Evolutionary conservation across 768 basidiomycete genomes (phyloP).

Genomic region (Vararia minispora): DNA sequence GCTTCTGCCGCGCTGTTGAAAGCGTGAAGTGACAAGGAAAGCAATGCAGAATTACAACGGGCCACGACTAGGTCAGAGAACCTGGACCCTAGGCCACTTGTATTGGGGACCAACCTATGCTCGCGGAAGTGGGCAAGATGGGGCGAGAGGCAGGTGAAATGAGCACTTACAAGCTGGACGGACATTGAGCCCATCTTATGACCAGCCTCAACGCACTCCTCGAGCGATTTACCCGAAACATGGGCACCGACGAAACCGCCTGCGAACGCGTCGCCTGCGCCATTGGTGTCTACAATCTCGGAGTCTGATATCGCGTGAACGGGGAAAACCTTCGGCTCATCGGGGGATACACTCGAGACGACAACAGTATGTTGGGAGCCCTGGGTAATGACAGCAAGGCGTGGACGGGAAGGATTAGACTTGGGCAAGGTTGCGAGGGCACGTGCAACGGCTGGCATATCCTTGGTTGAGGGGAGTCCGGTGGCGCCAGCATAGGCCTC

Average conservation of each 20-base stretch:
- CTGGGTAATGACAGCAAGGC: constrained; percentile 85
- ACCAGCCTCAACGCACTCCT: constrained; percentile 72
- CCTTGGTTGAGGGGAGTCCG: constrained; percentile 53
- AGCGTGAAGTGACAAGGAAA: constrained; percentile 19
- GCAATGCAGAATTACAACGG: neutral
- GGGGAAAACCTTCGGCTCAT: constrained; percentile 41
- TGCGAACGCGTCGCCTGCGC: constrained; percentile 95
- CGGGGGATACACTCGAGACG: constrained; percentile 47
- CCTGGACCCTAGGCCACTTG: constrained; percentile 44
- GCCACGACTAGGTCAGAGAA: constrained; percentile 22
- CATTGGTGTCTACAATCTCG: constrained; percentile 92
- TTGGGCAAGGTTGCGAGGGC: constrained; percentile 70
- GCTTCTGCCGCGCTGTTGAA: constrained; percentile 35
- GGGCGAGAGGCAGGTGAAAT: neutral
- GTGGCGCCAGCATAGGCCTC: constrained; percentile 71
- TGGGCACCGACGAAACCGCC: constrained; percentile 90
- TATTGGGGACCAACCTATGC: constrained; percentile 43
- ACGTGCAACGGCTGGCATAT: constrained; percentile 59
- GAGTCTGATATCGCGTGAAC: constrained; percentile 48
- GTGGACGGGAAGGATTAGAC: constrained; percentile 61
- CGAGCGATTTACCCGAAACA: constrained; percentile 65
- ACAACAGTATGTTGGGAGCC: constrained; percentile 73
- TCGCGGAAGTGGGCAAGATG: neutral
- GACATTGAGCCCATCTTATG: constrained; percentile 82
- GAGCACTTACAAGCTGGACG: constrained; percentile 54